A percentile compares a stretch with the other conserved stretches of the same genome.
phyloP scores from a whole-genome alignment of 345 rosid species.

The rapeseed (Brassica napus) region DNA sequence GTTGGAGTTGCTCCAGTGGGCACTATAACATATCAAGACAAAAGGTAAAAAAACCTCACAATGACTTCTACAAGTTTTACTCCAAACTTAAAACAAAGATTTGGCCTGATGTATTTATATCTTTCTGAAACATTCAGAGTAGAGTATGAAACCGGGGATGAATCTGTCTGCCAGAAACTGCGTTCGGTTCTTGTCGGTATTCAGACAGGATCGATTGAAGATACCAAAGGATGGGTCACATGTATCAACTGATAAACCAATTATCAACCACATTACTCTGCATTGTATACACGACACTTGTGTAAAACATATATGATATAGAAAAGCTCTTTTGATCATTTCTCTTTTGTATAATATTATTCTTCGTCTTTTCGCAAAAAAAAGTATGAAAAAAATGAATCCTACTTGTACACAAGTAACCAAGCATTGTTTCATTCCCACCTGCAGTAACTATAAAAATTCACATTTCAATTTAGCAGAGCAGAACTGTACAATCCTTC shows the following conservation, averaged over 20 bases:
- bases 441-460: slow-evolving; percentile 20
- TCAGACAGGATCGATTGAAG: slow-evolving; percentile 71
- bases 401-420: slow-evolving; percentile 14
- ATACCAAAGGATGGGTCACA: slow-evolving; percentile 72
- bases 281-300: background rate
- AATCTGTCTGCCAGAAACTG: slow-evolving; percentile 52
- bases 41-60: slow-evolving; percentile 38
- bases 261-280: background rate
- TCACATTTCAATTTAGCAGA: slow-evolving; percentile 17
- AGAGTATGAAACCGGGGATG: slow-evolving; percentile 50
- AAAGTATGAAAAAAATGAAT: background rate
- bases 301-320: background rate
- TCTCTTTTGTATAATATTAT: slow-evolving; percentile 7
- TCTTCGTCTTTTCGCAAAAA: background rate
- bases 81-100: background rate
- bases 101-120: slow-evolving; percentile 12
- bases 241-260: slow-evolving; percentile 42
- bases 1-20: slow-evolving; percentile 56
- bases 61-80: background rate
- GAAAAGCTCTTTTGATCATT: slow-evolving; percentile 12
- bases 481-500: slow-evolving; percentile 8
- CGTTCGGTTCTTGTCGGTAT: slow-evolving; percentile 64
- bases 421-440: slow-evolving; percentile 15
- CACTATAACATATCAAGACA: slow-evolving; percentile 47
- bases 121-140: slow-evolving; percentile 45